Conservation (phyloP, 495 filamentous ascomycete genomes). For the Bombardia bombarda region DNA sequence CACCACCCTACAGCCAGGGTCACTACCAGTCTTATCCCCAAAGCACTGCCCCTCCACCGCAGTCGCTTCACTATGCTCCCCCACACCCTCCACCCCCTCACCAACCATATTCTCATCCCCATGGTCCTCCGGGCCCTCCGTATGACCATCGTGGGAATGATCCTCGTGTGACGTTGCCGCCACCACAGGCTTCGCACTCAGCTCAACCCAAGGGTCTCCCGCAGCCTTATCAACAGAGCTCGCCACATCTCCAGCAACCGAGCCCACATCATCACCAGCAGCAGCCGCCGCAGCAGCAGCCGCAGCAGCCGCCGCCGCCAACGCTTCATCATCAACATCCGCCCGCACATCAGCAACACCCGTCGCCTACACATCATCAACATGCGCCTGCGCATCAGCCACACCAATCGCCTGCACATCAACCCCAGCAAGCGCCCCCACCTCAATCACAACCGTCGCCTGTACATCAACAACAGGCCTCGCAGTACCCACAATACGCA, state of each 20-base stretch:
- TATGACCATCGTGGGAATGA: no score
- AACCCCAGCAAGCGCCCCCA: conserved; percentile 6
- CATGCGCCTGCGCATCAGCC: neutral
- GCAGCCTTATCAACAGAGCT: conserved; percentile 15
- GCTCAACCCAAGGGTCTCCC: conserved; percentile 5
- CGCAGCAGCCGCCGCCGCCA: conserved; percentile 5
- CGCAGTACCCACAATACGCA: conserved; percentile 17
- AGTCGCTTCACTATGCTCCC: conserved; percentile 1
- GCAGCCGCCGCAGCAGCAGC: conserved; percentile 15
- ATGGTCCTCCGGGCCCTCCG: no score
- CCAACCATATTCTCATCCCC: conserved; percentile 1
- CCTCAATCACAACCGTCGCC: conserved; percentile 4
- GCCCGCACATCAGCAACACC: neutral
- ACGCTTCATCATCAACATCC: conserved; percentile 10
- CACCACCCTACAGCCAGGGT: conserved; percentile 30
- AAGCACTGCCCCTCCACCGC: conserved; percentile 10
- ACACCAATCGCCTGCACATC: neutral
- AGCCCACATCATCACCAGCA: conserved; percentile 14
- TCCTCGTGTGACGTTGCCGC: neutral
- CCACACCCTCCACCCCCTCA: conserved; percentile 4
- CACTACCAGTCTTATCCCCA: conserved; percentile 15
- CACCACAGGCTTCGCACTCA: conserved; percentile 6
- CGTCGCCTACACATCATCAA: neutral
- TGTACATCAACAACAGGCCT: conserved; percentile 13
- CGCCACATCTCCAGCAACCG: no score